These are phyloP conservation scores for Trametes maxima DNA, from an alignment of 768 basidiomycete genomes.

Conservation along the genomic window DNA sequence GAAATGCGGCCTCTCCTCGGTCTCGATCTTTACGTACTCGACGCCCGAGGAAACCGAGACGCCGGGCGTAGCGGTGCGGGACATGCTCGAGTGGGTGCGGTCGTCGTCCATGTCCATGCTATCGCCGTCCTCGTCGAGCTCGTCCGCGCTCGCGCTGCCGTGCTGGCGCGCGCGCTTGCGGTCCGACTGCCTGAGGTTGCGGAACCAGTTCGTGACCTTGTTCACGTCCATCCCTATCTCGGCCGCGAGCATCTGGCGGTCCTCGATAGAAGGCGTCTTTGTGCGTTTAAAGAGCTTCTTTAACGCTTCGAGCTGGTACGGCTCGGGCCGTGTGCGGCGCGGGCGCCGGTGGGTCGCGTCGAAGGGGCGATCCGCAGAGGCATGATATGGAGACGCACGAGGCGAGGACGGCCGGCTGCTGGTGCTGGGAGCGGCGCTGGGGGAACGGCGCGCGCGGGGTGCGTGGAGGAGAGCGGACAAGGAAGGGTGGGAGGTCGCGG, in stretches of 20 bases:
- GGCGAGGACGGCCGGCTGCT: slow-evolving; percentile 32
- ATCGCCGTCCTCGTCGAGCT: slow-evolving; percentile 41
- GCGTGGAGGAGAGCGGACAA: slow-evolving; percentile 38
- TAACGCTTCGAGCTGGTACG: slow-evolving; percentile 74
- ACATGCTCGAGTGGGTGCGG: slow-evolving; percentile 23
- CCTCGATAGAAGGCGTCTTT: slow-evolving; percentile 76
- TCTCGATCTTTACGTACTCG: slow-evolving; percentile 27
- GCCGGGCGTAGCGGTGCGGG: slow-evolving; percentile 28
- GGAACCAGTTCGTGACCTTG: slow-evolving; percentile 89
- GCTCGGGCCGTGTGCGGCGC: slow-evolving; percentile 76
- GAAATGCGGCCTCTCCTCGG: slow-evolving; percentile 20
- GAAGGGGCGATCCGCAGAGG: slow-evolving; percentile 11
- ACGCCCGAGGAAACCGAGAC: slow-evolving; percentile 13
- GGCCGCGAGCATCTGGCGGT: slow-evolving; percentile 69
- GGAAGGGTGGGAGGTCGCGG: slow-evolving; percentile 50
- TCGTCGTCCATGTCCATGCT: slow-evolving; percentile 43
- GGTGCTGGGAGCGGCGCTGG: slow-evolving; percentile 30
- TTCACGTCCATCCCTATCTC: slow-evolving; percentile 86
- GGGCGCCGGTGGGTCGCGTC: slow-evolving; percentile 43
- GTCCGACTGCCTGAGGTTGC: slow-evolving; percentile 81
- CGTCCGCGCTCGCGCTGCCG: slow-evolving; percentile 37
- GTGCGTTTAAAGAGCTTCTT: slow-evolving; percentile 71
- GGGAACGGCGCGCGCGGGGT: slow-evolving; percentile 41
- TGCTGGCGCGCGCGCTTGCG: slow-evolving; percentile 63
- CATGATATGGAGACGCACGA: slow-evolving; percentile 31